Base-by-base conservation (phyloP, 2,329 filamentous ascomycete species). In the Plectosphaerella sp. region DNA sequence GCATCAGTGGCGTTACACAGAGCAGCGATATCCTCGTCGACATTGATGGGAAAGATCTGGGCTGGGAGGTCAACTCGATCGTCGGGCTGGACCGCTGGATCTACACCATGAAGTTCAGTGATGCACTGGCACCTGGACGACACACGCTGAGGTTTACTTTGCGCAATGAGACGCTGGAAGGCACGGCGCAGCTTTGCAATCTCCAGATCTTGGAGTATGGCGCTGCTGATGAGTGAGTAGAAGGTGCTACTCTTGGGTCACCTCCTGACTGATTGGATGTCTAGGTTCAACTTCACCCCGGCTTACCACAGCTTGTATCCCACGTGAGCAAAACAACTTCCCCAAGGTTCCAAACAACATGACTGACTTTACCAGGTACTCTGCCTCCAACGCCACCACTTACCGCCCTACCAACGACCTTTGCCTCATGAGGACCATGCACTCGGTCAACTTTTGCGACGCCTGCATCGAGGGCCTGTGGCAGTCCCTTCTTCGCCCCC, bases 391-490 rank as follows among this genome's bases (percentile, higher is more conserved):
- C 48, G 28, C 11, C 22, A 66, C 63, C 4, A 63, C 58, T n/a
- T 66, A 64, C 51, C 61, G 63, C 42, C 62, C 63, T 1, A 66
- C 63, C 2, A 64, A 66, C 47, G 58, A 64, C 33, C 52, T 57
- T 24, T 65, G 63, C 50, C 53, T 63, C 8, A 65, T 65, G 63
- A 59, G 62, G 8, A 53, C 56, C 36, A 62, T 62, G 46, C 63
- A 65, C 52, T 61, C 62, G 2, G 54, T 54, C 2, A 51, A 65
- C 51, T 66, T 65, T 47, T 66, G 63, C 55, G 46, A 57, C 42
- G 62, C 62, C 28, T 66, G 63, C 47, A 60, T 64, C 20, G 63
- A 66, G 47, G 63, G 63, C 14, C 52, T 66, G 3, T 66, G 63
- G 63, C 53, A 61, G 11, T 59, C 60, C 8, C 62, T 66, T 16